Percentiles rank a stretch among this genome's conserved stretches.
These are phyloP conservation scores for Candida insectalens DNA, from an alignment of 805 yeast species.

Conservation along the genomic window DNA sequence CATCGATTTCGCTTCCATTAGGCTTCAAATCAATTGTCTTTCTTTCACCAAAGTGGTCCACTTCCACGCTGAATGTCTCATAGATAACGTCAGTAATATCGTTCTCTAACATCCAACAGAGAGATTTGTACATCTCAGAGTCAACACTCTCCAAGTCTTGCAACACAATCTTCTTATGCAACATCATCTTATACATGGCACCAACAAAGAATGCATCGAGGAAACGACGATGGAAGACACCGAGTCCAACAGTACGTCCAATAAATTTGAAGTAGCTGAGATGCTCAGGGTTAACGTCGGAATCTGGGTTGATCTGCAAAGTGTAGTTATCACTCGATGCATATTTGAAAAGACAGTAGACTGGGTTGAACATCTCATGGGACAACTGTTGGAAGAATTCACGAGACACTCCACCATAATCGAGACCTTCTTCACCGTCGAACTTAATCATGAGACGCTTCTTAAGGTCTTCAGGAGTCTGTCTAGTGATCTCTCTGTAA, in stretches of 20 bases:
- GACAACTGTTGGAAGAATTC: conserved; percentile 94
- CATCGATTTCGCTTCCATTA: conserved; percentile 81
- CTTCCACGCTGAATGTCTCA: conserved; percentile 75
- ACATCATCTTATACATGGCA: conserved; percentile 95
- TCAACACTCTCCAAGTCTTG: conserved; percentile 99
- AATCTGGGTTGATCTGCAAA: conserved; percentile 93
- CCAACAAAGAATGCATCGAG: conserved; percentile 98
- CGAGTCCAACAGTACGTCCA: conserved; percentile 96
- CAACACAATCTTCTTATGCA: conserved; percentile 85
- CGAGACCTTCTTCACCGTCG: conserved; percentile 99
- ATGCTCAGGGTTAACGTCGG: conserved; percentile 96
- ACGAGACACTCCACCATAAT: conserved; percentile 98
- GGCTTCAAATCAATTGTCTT: conserved; percentile 85
- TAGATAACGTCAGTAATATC: conserved; percentile 85
- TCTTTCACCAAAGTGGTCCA: conserved; percentile 91
- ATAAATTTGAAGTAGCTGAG: conserved; percentile 95
- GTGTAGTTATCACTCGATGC: conserved; percentile 98
- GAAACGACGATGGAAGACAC: conserved; percentile 97
- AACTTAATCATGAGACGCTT: conserved; percentile 96
- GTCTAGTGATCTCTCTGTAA: conserved; percentile 97
- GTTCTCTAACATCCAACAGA: conserved; percentile 93
- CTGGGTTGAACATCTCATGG: conserved; percentile 98
- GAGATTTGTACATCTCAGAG: conserved; percentile 88
- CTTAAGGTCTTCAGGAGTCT: conserved; percentile 95
- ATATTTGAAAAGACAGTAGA: conserved; percentile 93